Evolutionary conservation across 176 grass and related monocot genomes (phyloP), one percentile per base, ranked within the genome.

Genomic region (Cenchrus fungigraminus): DNA sequence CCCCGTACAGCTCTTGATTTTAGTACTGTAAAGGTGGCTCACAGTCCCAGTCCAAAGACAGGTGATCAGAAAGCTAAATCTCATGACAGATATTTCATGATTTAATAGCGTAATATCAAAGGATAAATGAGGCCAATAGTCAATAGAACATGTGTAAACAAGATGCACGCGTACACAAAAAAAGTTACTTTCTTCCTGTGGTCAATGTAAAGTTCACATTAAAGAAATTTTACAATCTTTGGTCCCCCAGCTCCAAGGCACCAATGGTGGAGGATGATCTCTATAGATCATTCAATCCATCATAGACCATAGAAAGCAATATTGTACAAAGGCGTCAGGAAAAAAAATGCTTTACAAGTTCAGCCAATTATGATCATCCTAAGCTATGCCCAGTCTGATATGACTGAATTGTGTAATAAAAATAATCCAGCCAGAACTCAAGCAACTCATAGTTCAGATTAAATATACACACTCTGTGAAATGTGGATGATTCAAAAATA

Each of bases 161-260:
- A 81, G 70, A 76, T 76, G 89, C 85, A 87, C 81, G 81, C 89
- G 45, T 84, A 50, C 46, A 71, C 12, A 12, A 64, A 84, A 86
- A 78, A 84, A 62, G 85, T 80, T 0, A 12, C 53, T 80, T 87
- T 91, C 70, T 65, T 49, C 71, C 46, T 71, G 45, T 58, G 75
- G 89, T 87, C 89, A 87, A 84, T 80, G 76, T 69, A 91, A 91
- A 84, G 80, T 54, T 75, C 60, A 58, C 68, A 51, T 79, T 10
- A 53, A 83, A 73, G 63, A 80, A 86, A 70, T 62, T 44, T 45
- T 37, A 52, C 61, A 74, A 87, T 74, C 52, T 79, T 86, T 87
- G 74, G 89, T 79, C 71, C 79, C 84, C 79, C 8, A 50, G 46
- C 20, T 32, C 55, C 22, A 77, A 76, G 8, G 8, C 57, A 74